Conservation (phyloP, 2,329 filamentous ascomycete species). For the Exophiala aquamarina region DNA sequence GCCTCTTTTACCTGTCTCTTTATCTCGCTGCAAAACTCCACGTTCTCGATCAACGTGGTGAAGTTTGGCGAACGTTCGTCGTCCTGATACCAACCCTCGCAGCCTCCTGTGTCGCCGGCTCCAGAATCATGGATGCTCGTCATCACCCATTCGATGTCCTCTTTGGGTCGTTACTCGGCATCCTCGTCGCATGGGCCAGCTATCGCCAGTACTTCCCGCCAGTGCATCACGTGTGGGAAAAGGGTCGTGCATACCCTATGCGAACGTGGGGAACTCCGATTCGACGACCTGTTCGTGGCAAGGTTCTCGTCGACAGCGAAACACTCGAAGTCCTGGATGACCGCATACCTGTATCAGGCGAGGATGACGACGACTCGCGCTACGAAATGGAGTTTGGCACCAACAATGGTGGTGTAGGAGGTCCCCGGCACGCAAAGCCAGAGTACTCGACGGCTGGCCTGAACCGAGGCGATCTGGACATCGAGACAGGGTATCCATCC, state of each 20-base stretch:
- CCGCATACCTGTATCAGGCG: conserved; percentile 6
- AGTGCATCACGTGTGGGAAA: conserved; percentile 55
- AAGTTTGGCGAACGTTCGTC: conserved; percentile 60
- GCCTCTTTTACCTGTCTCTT: conserved; percentile 59
- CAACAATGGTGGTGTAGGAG: not conserved
- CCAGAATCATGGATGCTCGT: conserved; percentile 62
- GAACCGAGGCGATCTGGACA: conserved; percentile 3
- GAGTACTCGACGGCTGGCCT: conserved; percentile 5
- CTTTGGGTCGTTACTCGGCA: conserved; percentile 54
- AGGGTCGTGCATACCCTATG: conserved; percentile 60
- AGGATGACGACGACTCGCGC: conserved; percentile 14
- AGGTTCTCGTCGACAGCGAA: conserved; percentile 12
- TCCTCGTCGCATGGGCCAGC: conserved; percentile 51
- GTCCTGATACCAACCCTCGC: conserved; percentile 55
- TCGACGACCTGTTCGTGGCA: conserved; percentile 14
- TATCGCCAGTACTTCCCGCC: conserved; percentile 63
- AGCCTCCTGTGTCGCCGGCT: conserved; percentile 56
- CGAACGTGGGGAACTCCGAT: conserved; percentile 52
- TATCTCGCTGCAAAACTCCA: conserved; percentile 62
- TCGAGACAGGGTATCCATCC: conserved; percentile 19
- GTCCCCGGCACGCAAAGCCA: not conserved
- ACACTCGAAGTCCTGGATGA: conserved; percentile 14
- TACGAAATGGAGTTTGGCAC: conserved; percentile 9
- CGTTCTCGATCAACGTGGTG: conserved; percentile 59
- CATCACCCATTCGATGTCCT: conserved; percentile 64